Base-by-base conservation (phyloP, 345 rosid species). In the Bruguiera sexangula region DNA sequence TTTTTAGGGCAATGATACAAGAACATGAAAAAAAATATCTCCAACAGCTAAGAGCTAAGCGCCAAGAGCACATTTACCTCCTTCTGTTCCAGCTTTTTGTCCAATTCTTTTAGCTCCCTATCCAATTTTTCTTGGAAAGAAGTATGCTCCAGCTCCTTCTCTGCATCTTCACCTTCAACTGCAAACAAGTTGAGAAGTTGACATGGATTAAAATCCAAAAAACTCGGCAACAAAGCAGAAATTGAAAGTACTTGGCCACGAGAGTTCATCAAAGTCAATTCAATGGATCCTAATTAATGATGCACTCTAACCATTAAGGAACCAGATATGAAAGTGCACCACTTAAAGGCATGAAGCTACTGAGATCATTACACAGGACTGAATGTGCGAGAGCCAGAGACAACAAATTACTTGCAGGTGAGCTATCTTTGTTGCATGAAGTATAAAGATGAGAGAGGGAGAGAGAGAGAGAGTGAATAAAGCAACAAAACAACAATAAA, bases 71-170 rank as follows among this genome's bases (percentile, higher is more conserved):
- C 66, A 62, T 48, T 66, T 79, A 95, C 98, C 98, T 95, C 99
- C 76, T 92, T 95, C 65, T 87, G 91, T 85, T 92, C 96, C 72
- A 95, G 96, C 76, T 69, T 90, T 69, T 78, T 83, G 69, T 95
- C 98, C 82, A 95, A 73, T 76, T 92, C 99, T 79, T 95, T 90
- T 48, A 95, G 90, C 85, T 95, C 98, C 85, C 56, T 83, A 31
- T 86, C 98, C 79, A 95, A 72, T 77, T 84, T 82, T 79, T 95
- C 98, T 76, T 90, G 96, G 66, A 92, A 91, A 73, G 96, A 87
- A 62, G 91, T 87, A 80, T 92, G 98, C 62, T 95, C 98, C 51
- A 85, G 78, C 81, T 95, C 99, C 69, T 87, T 88, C 78, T 91
- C 89, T 43, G 82, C 83, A 73, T 78, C 81, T 77, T 87, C 96